Evolutionary conservation across 345 rosid genomes (phyloP).

Genomic region (Ceriops decandra): DNA sequence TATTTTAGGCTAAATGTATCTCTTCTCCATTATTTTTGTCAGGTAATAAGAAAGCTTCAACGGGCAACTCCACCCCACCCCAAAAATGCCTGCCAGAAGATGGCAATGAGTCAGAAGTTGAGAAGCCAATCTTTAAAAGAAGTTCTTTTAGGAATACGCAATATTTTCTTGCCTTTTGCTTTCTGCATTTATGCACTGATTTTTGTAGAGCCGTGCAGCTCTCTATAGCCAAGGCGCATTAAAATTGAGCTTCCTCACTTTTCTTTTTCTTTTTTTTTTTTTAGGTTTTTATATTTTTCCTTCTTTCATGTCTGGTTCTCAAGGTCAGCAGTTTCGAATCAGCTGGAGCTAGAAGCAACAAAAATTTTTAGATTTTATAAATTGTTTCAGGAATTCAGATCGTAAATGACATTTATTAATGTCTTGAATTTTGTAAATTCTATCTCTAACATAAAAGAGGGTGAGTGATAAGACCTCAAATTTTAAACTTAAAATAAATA

Average conservation of each 20-base stretch:
- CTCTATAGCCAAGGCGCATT: constrained; percentile 1
- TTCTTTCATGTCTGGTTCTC: background rate
- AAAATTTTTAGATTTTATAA: background rate
- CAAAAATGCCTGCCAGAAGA: constrained; percentile 39
- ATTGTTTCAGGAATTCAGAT: background rate
- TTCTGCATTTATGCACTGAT: background rate
- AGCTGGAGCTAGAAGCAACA: background rate
- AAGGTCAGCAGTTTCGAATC: background rate
- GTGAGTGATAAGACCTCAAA: too few species aligned
- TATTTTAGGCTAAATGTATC: too few species aligned
- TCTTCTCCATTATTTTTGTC: background rate
- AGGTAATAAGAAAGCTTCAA: constrained; percentile 42
- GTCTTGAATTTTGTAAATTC: background rate
- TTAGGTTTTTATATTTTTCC: background rate
- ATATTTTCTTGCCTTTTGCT: background rate
- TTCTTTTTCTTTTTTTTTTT: background rate
- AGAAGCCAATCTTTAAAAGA: background rate
- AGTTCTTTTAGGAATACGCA: background rate
- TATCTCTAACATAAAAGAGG: too few species aligned
- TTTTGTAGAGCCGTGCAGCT: background rate
- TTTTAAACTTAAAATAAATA: too few species aligned
- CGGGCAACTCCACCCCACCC: constrained; percentile 20
- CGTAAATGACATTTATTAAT: constrained; percentile 9
- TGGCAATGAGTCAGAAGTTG: constrained; percentile 34
- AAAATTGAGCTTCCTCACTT: too few species aligned